Evolutionary conservation across 1,284 basidiomycete genomes (phyloP).

Genomic region (Malassezia brasiliensis): DNA sequence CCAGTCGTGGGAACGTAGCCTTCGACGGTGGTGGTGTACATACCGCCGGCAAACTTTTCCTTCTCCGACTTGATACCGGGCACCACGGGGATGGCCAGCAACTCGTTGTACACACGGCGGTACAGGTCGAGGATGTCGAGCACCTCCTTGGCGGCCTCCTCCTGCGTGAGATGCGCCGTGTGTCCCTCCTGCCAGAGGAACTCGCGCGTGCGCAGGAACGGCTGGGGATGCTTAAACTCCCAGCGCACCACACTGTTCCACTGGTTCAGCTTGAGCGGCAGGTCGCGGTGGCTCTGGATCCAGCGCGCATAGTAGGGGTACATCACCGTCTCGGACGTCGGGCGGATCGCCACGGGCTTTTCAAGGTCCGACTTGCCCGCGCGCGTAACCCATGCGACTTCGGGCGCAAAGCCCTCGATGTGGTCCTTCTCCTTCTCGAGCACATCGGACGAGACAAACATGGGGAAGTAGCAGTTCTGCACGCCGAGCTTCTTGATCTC

Average conservation of each 20-base stretch:
- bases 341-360: conserved; percentile 93
- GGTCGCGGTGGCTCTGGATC: conserved; percentile 94
- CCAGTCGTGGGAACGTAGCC: conserved; percentile 96
- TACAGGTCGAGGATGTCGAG: conserved; percentile 90
- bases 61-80: conserved; percentile 96
- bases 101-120: conserved; percentile 87
- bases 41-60: conserved; percentile 95
- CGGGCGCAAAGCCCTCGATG: conserved; percentile 98
- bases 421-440: conserved; percentile 96
- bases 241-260: conserved; percentile 99
- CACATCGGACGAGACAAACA: conserved; percentile 89
- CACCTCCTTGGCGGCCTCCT: conserved; percentile 84
- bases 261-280: conserved; percentile 93
- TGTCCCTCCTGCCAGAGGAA: conserved; percentile 99
- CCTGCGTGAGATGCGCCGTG: conserved; percentile 80
- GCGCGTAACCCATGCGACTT: conserved; percentile 97
- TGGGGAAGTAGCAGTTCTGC: conserved; percentile 96
- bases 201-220: conserved; percentile 96
- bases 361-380: conserved; percentile 88
- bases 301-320: conserved; percentile 95
- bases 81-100: conserved; percentile 93
- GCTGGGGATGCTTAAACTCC: conserved; percentile 99
- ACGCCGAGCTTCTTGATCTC: conserved; percentile 89
- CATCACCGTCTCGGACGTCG: conserved; percentile 96
- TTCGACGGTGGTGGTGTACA: conserved; percentile 97